A percentile compares a stretch with the other conserved stretches of the same genome.
These are phyloP conservation scores for Phyllosticta capitalensis DNA, from an alignment of 2,329 filamentous ascomycete species.

Conservation along the genomic window DNA sequence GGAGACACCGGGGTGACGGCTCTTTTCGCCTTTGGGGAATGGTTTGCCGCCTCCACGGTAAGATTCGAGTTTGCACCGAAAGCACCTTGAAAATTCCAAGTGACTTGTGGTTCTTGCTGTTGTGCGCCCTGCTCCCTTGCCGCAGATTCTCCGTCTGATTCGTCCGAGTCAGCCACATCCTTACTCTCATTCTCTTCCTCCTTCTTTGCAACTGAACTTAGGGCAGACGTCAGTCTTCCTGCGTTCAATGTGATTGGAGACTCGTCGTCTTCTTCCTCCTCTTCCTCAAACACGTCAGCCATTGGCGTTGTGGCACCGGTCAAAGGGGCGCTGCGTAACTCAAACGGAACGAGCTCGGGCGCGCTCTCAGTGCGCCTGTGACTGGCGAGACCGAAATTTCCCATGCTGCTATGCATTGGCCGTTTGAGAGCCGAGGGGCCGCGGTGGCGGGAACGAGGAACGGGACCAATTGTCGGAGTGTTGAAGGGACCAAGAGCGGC, in stretches of 20 bases:
- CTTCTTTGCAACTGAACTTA: slow-evolving; percentile 12
- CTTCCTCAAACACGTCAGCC: slow-evolving; percentile 81
- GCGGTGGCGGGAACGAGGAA: slow-evolving; percentile 41
- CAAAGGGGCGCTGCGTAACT: slow-evolving; percentile 38
- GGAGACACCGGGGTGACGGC: not conserved
- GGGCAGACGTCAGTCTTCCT: not conserved
- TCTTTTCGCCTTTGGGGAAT: slow-evolving; percentile 2
- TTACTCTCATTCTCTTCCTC: slow-evolving; percentile 30
- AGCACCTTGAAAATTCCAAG: slow-evolving; percentile 34
- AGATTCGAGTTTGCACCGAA: not conserved
- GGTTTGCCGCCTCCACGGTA: not conserved
- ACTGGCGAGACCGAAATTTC: slow-evolving; percentile 61
- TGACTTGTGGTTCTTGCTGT: slow-evolving; percentile 31
- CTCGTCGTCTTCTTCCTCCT: slow-evolving; percentile 55
- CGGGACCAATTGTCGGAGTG: slow-evolving; percentile 61
- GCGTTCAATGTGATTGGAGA: slow-evolving; percentile 1
- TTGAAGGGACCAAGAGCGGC: slow-evolving; percentile 89
- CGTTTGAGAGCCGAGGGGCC: slow-evolving; percentile 43
- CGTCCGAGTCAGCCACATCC: slow-evolving; percentile 33
- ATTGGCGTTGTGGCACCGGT: slow-evolving; percentile 56
- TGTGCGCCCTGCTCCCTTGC: slow-evolving; percentile 36
- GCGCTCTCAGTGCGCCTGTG: slow-evolving; percentile 73
- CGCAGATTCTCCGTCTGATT: slow-evolving; percentile 21
- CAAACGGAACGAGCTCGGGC: slow-evolving; percentile 68
- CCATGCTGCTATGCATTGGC: slow-evolving; percentile 67